phyloP scores from a whole-genome alignment of 495 filamentous ascomycete genomes.

The Penicillium paxilli region DNA sequence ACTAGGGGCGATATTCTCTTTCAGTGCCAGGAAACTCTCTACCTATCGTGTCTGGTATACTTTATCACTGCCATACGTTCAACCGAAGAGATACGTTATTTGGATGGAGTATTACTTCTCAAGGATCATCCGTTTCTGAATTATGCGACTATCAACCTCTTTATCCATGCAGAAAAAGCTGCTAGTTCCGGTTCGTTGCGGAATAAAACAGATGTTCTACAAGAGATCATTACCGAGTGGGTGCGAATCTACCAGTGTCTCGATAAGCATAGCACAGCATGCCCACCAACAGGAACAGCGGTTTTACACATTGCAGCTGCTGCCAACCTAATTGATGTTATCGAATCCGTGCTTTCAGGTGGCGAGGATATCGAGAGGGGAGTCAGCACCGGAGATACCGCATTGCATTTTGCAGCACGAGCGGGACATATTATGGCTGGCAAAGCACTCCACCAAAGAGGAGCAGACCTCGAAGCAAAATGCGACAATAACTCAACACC shows the following conservation, averaged over 20 bases:
- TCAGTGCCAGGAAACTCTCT: constrained; percentile 3
- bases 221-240: constrained; percentile 3
- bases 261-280: neutral
- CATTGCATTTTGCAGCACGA: constrained; percentile 9
- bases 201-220: constrained; percentile 3
- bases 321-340: constrained; percentile 7
- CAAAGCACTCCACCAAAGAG: neutral
- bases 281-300: constrained; percentile 2
- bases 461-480: neutral
- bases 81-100: neutral
- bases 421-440: neutral
- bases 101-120: neutral
- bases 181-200: neutral
- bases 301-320: constrained; percentile 6
- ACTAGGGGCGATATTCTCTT: neutral
- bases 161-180: constrained; percentile 12
- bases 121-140: neutral
- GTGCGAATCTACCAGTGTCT: neutral
- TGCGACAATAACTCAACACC: neutral
- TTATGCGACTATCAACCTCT: constrained; percentile 10
- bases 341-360: neutral
- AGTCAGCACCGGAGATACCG: constrained; percentile 4
- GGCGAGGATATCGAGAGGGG: neutral
- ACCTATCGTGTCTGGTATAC: constrained; percentile 10
- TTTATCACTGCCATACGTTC: neutral